These are phyloP conservation scores for Quercus variabilis DNA, from an alignment of 306 rosid species.

Conservation along the genomic window DNA sequence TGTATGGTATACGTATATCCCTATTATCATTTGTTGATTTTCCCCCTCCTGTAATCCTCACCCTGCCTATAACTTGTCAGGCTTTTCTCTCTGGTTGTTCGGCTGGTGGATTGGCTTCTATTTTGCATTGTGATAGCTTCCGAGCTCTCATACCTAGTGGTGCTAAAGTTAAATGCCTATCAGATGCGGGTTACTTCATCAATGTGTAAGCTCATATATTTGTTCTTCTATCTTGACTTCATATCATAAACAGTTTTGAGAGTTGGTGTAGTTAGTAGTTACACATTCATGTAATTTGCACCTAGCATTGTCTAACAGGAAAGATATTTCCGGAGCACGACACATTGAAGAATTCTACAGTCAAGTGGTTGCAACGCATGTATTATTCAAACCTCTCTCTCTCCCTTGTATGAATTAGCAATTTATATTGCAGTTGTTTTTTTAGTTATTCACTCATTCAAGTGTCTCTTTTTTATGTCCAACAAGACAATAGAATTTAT, in stretches of 20 bases:
- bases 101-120: constrained; percentile 89
- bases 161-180: constrained; percentile 73
- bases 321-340: constrained; percentile 69
- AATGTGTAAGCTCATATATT: constrained; percentile 49
- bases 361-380: constrained; percentile 74
- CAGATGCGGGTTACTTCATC: constrained; percentile 95
- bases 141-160: constrained; percentile 53
- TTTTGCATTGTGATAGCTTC: constrained; percentile 84
- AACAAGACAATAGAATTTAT: neutral
- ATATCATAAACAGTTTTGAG: neutral
- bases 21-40: neutral
- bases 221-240: neutral
- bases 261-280: neutral
- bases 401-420: neutral
- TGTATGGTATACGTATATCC: constrained; percentile 32
- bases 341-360: constrained; percentile 53
- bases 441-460: neutral
- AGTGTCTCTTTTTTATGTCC: neutral
- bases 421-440: neutral
- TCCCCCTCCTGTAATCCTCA: neutral
- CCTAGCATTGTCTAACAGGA: constrained; percentile 43
- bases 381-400: constrained; percentile 26
- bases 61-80: constrained; percentile 32
- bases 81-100: constrained; percentile 95
- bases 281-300: constrained; percentile 7